phyloP scores from a whole-genome alignment of 345 rosid species.

The Euphorbia tirucalli region DNA sequence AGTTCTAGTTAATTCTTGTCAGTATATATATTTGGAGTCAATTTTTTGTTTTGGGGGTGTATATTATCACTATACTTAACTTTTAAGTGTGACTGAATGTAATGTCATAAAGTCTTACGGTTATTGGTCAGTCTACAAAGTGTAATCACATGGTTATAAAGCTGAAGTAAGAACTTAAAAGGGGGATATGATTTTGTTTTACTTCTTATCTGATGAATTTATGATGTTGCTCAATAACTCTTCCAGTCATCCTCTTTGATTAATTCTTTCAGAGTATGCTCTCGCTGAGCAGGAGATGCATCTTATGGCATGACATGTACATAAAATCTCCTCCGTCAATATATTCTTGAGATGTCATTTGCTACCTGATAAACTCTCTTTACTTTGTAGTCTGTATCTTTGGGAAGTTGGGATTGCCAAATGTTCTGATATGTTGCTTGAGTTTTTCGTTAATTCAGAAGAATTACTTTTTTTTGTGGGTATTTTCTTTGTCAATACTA shows the following conservation, averaged over 20 bases:
- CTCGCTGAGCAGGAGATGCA: too few relatives aligned
- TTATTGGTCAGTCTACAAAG: neutral
- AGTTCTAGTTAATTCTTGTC: neutral
- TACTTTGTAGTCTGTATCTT: neutral
- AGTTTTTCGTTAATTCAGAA: neutral
- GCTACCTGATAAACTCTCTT: neutral
- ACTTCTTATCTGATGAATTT: neutral
- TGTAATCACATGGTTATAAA: neutral
- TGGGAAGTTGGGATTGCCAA: conserved; percentile 1
- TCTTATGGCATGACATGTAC: neutral
- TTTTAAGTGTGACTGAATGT: neutral
- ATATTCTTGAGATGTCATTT: conserved; percentile 6
- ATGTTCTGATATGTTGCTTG: neutral
- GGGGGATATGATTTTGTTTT: conserved; percentile 7
- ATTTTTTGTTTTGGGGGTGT: conserved; percentile 1
- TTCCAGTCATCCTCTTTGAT: neutral
- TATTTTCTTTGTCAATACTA: conserved; percentile 5
- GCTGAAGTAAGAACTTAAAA: neutral
- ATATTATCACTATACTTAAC: neutral
- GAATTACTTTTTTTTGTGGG: neutral
- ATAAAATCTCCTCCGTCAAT: neutral
- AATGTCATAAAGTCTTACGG: neutral
- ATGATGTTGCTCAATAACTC: neutral
- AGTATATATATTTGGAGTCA: neutral
- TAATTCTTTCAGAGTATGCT: neutral